These are phyloP conservation scores for Xylaria sp. DNA, from an alignment of 495 filamentous ascomycete species.

Conservation along the genomic window DNA sequence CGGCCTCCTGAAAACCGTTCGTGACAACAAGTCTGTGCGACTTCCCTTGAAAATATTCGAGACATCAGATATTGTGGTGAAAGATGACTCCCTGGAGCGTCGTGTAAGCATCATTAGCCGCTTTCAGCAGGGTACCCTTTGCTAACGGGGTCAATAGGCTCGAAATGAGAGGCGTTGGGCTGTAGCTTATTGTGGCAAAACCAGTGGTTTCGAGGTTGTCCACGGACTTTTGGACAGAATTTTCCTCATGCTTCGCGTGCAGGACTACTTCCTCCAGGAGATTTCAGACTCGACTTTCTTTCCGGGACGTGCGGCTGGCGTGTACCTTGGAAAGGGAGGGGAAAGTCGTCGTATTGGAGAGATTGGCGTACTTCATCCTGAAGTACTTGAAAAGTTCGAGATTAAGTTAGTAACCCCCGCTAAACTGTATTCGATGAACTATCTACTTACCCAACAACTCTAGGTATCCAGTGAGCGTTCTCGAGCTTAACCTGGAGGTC, in stretches of 20 bases:
- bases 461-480: slow-evolving; percentile 88
- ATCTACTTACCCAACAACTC: slow-evolving; percentile 35
- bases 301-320: slow-evolving; percentile 82
- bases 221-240: slow-evolving; percentile 92
- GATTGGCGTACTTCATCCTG: slow-evolving; percentile 93
- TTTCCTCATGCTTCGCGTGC: slow-evolving; percentile 86
- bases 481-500: slow-evolving; percentile 94
- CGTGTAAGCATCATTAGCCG: slow-evolving; percentile 37
- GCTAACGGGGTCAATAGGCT: slow-evolving; percentile 49
- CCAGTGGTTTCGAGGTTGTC: slow-evolving; percentile 93
- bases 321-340: slow-evolving; percentile 74
- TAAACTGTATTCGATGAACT: neutral
- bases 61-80: slow-evolving; percentile 89
- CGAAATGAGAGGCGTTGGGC: slow-evolving; percentile 94
- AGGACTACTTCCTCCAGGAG: slow-evolving; percentile 91
- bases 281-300: slow-evolving; percentile 85
- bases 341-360: slow-evolving; percentile 72
- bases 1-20: slow-evolving; percentile 90
- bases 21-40: slow-evolving; percentile 90
- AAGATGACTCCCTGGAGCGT: slow-evolving; percentile 78
- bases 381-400: slow-evolving; percentile 91
- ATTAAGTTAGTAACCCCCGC: slow-evolving; percentile 64
- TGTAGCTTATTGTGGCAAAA: slow-evolving; percentile 94
- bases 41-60: slow-evolving; percentile 95
- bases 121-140: neutral